These are phyloP conservation scores for Arachis stenosperma DNA, from an alignment of 306 rosid species.

Conservation along the genomic window DNA sequence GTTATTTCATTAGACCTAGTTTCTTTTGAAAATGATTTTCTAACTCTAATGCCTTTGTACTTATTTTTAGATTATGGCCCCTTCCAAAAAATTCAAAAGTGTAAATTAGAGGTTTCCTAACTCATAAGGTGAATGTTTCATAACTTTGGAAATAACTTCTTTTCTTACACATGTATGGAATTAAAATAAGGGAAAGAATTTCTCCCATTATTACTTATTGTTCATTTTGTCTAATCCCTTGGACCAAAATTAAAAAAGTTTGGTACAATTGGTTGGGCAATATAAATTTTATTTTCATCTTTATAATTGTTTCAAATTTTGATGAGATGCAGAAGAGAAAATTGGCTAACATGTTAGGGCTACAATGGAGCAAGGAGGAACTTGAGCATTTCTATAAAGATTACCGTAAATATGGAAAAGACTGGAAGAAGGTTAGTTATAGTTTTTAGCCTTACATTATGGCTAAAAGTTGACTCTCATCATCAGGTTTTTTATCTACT, in stretches of 20 bases:
- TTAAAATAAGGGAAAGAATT: neutral
- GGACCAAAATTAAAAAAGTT: slow-evolving; percentile 20
- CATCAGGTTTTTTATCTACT: slow-evolving; percentile 24
- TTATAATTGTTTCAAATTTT: slow-evolving; percentile 37
- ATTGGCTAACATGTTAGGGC: slow-evolving; percentile 88
- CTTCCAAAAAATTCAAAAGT: slow-evolving; percentile 76
- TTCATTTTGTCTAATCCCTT: slow-evolving; percentile 3
- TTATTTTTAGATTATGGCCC: slow-evolving; percentile 68
- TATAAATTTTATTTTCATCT: slow-evolving; percentile 30
- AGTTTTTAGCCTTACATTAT: slow-evolving; percentile 24
- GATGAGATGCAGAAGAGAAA: slow-evolving; percentile 78
- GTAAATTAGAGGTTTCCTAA: slow-evolving; percentile 69
- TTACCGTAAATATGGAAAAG: slow-evolving; percentile 85
- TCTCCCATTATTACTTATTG: neutral
- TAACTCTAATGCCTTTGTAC: slow-evolving; percentile 44
- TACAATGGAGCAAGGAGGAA: slow-evolving; percentile 87
- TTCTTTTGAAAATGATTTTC: slow-evolving; percentile 25
- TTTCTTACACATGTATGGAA: neutral
- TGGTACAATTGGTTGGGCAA: slow-evolving; percentile 31
- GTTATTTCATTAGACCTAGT: slow-evolving; percentile 15
- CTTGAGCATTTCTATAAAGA: slow-evolving; percentile 82
- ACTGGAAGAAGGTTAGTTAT: slow-evolving; percentile 89
- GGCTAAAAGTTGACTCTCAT: slow-evolving; percentile 26
- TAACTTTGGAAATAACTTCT: slow-evolving; percentile 11
- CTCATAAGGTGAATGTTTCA: slow-evolving; percentile 46